These are phyloP conservation scores for Lomentospora prolificans DNA, from an alignment of 2,329 filamentous ascomycete genomes.

Conservation along the genomic window DNA sequence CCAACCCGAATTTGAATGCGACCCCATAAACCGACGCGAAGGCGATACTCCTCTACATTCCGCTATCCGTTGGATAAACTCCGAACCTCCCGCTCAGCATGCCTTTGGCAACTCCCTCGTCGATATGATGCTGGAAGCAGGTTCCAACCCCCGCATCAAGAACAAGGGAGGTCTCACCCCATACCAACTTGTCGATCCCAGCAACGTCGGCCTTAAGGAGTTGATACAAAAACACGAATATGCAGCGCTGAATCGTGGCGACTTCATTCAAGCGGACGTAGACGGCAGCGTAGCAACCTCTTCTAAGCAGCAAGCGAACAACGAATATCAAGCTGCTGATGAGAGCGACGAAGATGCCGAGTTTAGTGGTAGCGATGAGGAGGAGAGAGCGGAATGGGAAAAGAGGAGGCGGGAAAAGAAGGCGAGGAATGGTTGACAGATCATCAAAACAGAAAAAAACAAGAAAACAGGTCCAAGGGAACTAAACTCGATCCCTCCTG, in stretches of 20 bases:
- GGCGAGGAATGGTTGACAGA: slow-evolving; percentile 10
- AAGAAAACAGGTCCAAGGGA: no score
- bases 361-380: slow-evolving; percentile 55
- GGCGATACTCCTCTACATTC: slow-evolving; percentile 73
- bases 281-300: slow-evolving; percentile 4
- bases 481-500: no score
- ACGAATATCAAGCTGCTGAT: slow-evolving; percentile 17
- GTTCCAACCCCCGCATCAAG: slow-evolving; percentile 44
- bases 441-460: no score
- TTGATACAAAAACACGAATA: slow-evolving; percentile 65
- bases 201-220: slow-evolving; percentile 50
- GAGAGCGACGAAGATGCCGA: slow-evolving; percentile 46
- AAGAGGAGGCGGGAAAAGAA: slow-evolving; percentile 33
- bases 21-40: slow-evolving; percentile 61
- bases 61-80: slow-evolving; percentile 68
- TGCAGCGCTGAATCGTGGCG: slow-evolving; percentile 45
- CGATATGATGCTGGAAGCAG: slow-evolving; percentile 75
- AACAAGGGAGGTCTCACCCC: slow-evolving; percentile 69
- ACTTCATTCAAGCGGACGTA: slow-evolving; percentile 37
- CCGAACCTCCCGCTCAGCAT: slow-evolving; percentile 51
- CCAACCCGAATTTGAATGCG: slow-evolving; percentile 77
- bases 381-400: slow-evolving; percentile 54
- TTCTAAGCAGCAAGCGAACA: slow-evolving; percentile 7
- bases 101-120: slow-evolving; percentile 57
- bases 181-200: slow-evolving; percentile 62